A percentile compares a stretch with the other conserved stretches of the same genome.
These are phyloP conservation scores for Apiotrichum laibachii DNA, from an alignment of 1,284 basidiomycete species.

Conservation along the genomic window DNA sequence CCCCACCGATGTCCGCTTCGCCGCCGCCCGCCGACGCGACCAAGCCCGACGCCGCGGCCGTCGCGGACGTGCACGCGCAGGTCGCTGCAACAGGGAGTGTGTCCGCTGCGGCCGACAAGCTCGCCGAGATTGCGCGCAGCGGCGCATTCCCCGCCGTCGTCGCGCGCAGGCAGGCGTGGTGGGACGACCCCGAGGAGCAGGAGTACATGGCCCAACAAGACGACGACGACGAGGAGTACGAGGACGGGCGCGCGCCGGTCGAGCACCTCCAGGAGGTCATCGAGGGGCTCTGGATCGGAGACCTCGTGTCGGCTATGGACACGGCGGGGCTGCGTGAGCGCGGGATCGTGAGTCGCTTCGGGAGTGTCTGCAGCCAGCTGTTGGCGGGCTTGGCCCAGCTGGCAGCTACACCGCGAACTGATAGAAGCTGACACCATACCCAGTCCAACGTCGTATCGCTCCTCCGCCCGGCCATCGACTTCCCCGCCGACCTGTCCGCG, in stretches of 20 bases:
- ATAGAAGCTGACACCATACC: neutral
- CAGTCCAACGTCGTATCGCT: conserved; percentile 48
- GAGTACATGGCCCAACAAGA: conserved; percentile 22
- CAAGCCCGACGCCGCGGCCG: conserved; percentile 39
- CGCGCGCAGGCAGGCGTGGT: conserved; percentile 10
- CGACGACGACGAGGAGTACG: conserved; percentile 20
- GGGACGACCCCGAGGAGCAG: conserved; percentile 38
- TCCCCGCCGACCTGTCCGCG: conserved; percentile 33
- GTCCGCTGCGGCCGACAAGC: conserved; percentile 34
- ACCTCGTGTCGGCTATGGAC: conserved; percentile 49
- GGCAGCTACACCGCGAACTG: no score
- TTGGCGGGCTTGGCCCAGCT: no score
- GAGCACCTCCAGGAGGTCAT: conserved; percentile 47
- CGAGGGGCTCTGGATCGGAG: conserved; percentile 50
- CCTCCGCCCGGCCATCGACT: conserved; percentile 39
- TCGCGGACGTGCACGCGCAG: conserved; percentile 38
- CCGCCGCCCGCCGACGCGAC: conserved; percentile 36
- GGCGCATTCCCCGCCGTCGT: conserved; percentile 3
- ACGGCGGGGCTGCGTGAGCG: conserved; percentile 34
- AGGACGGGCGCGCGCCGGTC: conserved; percentile 26
- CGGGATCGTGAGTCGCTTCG: conserved; percentile 40
- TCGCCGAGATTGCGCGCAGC: conserved; percentile 18
- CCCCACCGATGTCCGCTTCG: conserved; percentile 19
- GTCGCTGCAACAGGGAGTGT: conserved; percentile 38
- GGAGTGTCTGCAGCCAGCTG: no score